Percentiles rank a stretch among this genome's conserved stretches.
phyloP scores from a whole-genome alignment of 2,329 filamentous ascomycete genomes.

The Chrysoporthe puriensis region DNA sequence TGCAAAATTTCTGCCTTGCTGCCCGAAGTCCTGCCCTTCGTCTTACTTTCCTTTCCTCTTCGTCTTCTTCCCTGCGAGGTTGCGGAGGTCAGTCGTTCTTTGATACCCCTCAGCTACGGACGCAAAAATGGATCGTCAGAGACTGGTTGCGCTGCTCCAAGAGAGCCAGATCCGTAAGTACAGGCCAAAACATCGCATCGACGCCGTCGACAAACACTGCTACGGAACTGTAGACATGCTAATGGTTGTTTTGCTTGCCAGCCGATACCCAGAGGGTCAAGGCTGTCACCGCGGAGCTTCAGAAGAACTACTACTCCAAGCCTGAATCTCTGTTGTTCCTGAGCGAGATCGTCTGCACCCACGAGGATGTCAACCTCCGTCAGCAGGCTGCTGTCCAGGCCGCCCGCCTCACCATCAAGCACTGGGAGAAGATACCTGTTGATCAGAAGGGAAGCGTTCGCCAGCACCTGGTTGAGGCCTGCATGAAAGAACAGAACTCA shows the following conservation, averaged over 20 bases:
- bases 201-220: background rate
- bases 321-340: conserved; percentile 83
- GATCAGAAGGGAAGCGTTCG: conserved; percentile 81
- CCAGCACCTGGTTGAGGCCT: conserved; percentile 80
- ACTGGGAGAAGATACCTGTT: conserved; percentile 76
- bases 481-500: conserved; percentile 76
- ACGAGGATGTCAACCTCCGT: conserved; percentile 72
- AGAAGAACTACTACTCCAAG: conserved; percentile 90
- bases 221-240: conserved; percentile 36
- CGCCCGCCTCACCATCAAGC: conserved; percentile 78
- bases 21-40: conserved; percentile 1
- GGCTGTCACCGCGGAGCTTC: conserved; percentile 84
- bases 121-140: conserved; percentile 72
- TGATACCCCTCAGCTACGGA: conserved; percentile 7
- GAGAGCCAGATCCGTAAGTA: conserved; percentile 83
- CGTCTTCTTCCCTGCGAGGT: conserved; percentile 5
- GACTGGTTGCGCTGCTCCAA: conserved; percentile 85
- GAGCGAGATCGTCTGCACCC: conserved; percentile 83
- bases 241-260: conserved; percentile 43
- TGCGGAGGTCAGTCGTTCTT: conserved; percentile 12
- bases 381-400: conserved; percentile 93
- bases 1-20: conserved; percentile 16
- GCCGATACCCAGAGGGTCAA: conserved; percentile 90
- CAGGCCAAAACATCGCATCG: background rate
- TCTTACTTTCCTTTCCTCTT: background rate